Evolutionary conservation across 2,329 filamentous ascomycete genomes (phyloP).

Genomic region (Coleophoma eucalyptorum): DNA sequence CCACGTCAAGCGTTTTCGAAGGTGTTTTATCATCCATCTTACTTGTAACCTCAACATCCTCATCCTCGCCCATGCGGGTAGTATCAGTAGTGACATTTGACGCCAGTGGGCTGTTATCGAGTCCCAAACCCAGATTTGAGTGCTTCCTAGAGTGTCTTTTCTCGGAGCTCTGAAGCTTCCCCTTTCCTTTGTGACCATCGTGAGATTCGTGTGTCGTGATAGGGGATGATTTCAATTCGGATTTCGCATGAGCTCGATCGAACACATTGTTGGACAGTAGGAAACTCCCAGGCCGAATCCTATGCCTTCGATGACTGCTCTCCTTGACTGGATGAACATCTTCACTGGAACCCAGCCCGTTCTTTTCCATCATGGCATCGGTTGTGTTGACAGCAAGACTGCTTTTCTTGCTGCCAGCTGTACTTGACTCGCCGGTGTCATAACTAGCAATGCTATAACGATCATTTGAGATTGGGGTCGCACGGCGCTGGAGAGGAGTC

Average conservation of each 20-base stretch:
- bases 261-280: constrained; percentile 21
- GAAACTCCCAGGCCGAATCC: constrained; percentile 24
- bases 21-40: constrained; percentile 1
- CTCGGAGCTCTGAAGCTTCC: constrained; percentile 11
- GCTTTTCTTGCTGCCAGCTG: constrained; percentile 26
- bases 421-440: constrained; percentile 42
- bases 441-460: constrained; percentile 33
- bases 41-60: neutral
- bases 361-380: neutral
- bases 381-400: constrained; percentile 9
- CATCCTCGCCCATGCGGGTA: constrained; percentile 3
- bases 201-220: constrained; percentile 11
- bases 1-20: constrained; percentile 52
- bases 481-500: constrained; percentile 12
- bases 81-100: constrained; percentile 13
- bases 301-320: constrained; percentile 21
- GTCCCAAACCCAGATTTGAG: constrained; percentile 15
- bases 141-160: constrained; percentile 18
- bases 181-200: constrained; percentile 22
- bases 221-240: constrained; percentile 3
- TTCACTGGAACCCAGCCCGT: neutral
- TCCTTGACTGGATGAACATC: constrained; percentile 11
- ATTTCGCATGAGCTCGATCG: constrained; percentile 8
- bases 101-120: constrained; percentile 21
- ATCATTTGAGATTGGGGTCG: constrained; percentile 15